Conservation (phyloP, 2,329 filamentous ascomycete genomes). For the Colletotrichum trifolii region DNA sequence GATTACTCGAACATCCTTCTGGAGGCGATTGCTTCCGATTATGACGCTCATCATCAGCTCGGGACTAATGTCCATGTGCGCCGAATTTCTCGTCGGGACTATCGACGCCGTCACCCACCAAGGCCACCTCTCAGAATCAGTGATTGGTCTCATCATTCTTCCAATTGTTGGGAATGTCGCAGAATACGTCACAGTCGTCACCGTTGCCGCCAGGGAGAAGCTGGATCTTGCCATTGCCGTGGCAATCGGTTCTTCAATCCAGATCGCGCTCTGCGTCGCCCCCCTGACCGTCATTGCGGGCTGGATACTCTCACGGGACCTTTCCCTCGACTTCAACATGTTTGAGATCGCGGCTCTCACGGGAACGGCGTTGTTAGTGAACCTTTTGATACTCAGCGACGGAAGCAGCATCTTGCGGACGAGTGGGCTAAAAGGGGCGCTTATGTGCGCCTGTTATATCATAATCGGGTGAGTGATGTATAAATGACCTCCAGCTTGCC, state of each 20-base stretch:
- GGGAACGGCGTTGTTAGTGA: constrained; percentile 76
- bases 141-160: constrained; percentile 71
- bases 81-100: constrained; percentile 69
- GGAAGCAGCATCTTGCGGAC: constrained; percentile 73
- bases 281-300: constrained; percentile 70
- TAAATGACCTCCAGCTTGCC: background rate
- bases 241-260: constrained; percentile 69
- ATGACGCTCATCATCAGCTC: constrained; percentile 64
- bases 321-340: constrained; percentile 77
- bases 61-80: constrained; percentile 67
- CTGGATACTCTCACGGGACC: constrained; percentile 65
- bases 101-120: constrained; percentile 66
- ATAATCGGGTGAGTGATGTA: constrained; percentile 56
- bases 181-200: constrained; percentile 71
- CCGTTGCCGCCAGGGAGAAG: constrained; percentile 69
- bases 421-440: constrained; percentile 62
- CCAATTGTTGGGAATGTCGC: constrained; percentile 73
- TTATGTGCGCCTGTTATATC: constrained; percentile 64
- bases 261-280: constrained; percentile 71
- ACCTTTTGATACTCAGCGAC: constrained; percentile 79
- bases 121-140: constrained; percentile 62
- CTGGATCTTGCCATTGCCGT: constrained; percentile 72
- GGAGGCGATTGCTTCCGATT: constrained; percentile 53
- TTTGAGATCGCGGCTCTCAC: constrained; percentile 82
- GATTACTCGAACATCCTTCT: background rate